A percentile compares a stretch with the other conserved stretches of the same genome.
Conservation (phyloP, 345 rosid species). For the Odontarrhena argentea region DNA sequence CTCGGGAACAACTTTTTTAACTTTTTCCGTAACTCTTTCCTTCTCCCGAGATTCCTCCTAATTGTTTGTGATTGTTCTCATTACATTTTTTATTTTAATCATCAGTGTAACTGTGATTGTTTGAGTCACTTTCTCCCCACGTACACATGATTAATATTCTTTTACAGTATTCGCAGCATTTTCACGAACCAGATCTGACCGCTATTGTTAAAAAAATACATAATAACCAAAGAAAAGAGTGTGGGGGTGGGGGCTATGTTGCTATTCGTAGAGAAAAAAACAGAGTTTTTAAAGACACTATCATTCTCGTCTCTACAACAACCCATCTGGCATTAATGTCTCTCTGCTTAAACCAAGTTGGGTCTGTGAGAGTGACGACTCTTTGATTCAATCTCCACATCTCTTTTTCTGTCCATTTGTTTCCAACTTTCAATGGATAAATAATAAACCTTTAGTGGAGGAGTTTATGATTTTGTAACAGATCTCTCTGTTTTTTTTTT, state of each 20-base stretch:
- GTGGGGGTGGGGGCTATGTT: neutral
- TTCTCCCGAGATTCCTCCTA: conserved; percentile 43
- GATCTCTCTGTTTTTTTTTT: neutral
- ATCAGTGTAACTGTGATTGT: conserved; percentile 10
- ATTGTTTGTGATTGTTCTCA: conserved; percentile 43
- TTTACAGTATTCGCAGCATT: conserved; percentile 5
- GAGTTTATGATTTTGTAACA: neutral
- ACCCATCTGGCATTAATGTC: conserved; percentile 39
- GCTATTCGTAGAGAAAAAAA: conserved; percentile 20
- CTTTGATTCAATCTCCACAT: conserved; percentile 41
- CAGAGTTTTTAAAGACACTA: conserved; percentile 29
- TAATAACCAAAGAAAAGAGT: too few relatives aligned
- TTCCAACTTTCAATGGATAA: too few relatives aligned
- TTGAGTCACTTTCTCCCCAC: conserved; percentile 37
- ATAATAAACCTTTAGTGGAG: too few relatives aligned
- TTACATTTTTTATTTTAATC: conserved; percentile 23
- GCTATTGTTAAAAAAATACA: neutral
- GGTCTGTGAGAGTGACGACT: conserved; percentile 44
- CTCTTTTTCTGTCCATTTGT: conserved; percentile 27
- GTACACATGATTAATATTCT: conserved; percentile 10
- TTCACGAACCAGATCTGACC: conserved; percentile 30
- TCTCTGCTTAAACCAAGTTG: conserved; percentile 29
- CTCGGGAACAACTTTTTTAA: conserved; percentile 37
- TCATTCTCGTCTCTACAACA: conserved; percentile 36
- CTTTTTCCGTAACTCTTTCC: conserved; percentile 31